Evolutionary conservation across 257 asterid genomes (phyloP).

Genomic region (Thymus mandschuricus): DNA sequence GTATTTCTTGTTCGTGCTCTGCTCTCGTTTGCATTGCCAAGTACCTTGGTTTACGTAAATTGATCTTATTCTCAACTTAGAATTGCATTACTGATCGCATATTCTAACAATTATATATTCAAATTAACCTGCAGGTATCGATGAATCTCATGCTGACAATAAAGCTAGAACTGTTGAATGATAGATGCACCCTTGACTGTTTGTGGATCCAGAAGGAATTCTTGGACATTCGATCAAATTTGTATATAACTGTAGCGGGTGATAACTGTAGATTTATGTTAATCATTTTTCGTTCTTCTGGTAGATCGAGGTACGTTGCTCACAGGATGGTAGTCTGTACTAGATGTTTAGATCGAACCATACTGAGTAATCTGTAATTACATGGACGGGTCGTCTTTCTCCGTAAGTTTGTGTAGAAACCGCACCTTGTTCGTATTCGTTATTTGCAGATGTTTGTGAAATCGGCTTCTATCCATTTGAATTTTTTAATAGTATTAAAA

Average conservation of each 20-base stretch:
- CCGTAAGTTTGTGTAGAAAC: conserved; percentile 19
- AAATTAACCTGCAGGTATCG: conserved; percentile 34
- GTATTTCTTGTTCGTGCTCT: neutral
- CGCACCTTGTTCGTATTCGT: neutral
- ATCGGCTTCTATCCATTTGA: too few species aligned
- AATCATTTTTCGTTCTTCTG: neutral
- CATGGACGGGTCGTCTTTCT: conserved; percentile 18
- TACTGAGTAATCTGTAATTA: conserved; percentile 17
- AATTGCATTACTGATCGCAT: neutral
- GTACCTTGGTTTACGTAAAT: neutral
- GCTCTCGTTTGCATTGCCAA: neutral
- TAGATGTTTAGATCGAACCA: neutral
- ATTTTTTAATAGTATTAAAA: too few species aligned
- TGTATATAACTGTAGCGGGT: conserved; percentile 31
- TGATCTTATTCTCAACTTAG: neutral
- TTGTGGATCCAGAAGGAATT: conserved; percentile 22
- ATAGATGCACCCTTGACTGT: conserved; percentile 21
- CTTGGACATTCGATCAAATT: conserved; percentile 10
- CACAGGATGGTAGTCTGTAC: conserved; percentile 28
- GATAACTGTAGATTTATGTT: conserved; percentile 30
- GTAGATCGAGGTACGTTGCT: conserved; percentile 27
- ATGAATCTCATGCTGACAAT: conserved; percentile 30
- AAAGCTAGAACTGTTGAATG: conserved; percentile 16
- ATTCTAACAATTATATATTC: neutral
- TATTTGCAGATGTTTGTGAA: too few species aligned